Conservation (phyloP, 2,329 filamentous ascomycete genomes). For the Fusarium luffae region DNA sequence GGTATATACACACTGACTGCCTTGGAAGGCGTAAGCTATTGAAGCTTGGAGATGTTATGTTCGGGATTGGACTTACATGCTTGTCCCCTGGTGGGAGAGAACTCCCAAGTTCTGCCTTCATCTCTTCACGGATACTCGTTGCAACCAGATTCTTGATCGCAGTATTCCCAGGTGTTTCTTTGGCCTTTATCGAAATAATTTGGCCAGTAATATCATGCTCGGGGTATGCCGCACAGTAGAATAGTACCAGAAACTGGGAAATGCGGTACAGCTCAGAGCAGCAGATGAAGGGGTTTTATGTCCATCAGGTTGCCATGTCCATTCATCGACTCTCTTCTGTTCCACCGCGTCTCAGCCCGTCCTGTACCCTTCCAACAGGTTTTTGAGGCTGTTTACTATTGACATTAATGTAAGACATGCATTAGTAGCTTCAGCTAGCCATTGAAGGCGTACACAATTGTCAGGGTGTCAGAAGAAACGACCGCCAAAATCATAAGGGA, state of each 20-base stretch:
- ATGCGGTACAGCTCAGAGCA: background rate
- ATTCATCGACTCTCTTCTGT: background rate
- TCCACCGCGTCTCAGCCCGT: background rate
- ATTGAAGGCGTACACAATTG: background rate
- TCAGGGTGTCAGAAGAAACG: background rate
- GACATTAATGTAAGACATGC: constrained; percentile 13
- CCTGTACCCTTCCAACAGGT: background rate
- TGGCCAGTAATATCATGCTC: background rate
- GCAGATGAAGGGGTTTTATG: background rate
- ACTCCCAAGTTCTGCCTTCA: constrained; percentile 33
- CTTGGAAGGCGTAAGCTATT: constrained; percentile 18
- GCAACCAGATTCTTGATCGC: background rate
- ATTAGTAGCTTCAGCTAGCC: constrained; percentile 7
- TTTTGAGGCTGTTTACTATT: background rate
- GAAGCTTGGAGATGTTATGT: background rate
- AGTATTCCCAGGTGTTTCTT: background rate
- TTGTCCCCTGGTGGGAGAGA: constrained; percentile 43
- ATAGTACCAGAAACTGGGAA: background rate
- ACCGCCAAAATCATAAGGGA: too few relatives aligned
- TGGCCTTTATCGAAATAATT: background rate
- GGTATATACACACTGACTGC: constrained; percentile 49
- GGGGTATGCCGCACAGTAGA: background rate
- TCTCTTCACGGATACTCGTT: background rate
- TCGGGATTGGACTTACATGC: constrained; percentile 36
- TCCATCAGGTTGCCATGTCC: background rate